A percentile compares a stretch with the other conserved stretches of the same genome.
Evolutionary conservation across 169 alveolate species (phyloP).

Genomic region (Amoebophrya sp.): DNA sequence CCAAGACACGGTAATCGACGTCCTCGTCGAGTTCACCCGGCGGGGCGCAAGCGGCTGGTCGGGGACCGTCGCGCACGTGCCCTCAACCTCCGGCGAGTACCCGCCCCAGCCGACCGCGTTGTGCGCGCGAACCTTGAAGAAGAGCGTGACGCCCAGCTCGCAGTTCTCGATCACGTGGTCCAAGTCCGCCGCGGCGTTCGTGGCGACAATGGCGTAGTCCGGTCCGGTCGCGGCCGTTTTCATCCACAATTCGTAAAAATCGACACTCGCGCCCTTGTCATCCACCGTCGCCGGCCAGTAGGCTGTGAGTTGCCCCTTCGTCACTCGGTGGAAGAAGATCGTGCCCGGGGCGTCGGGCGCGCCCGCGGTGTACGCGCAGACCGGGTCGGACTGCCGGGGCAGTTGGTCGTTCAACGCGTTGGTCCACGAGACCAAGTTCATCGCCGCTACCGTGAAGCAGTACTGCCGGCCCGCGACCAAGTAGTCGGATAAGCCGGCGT

Average conservation of each 20-base stretch:
- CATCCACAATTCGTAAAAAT: constrained; percentile 33
- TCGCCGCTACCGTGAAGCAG: constrained; percentile 33
- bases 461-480: constrained; percentile 31
- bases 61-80: constrained; percentile 30
- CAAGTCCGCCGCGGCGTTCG: constrained; percentile 17
- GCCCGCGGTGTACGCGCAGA: constrained; percentile 32
- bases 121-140: constrained; percentile 35
- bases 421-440: constrained; percentile 22
- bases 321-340: not conserved
- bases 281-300: constrained; percentile 35
- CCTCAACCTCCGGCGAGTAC: constrained; percentile 17
- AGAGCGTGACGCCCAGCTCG: constrained; percentile 20
- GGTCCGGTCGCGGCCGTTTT: constrained; percentile 21
- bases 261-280: constrained; percentile 6
- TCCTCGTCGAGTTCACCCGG: constrained; percentile 28
- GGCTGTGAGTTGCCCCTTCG: not conserved
- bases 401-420: not conserved
- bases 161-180: constrained; percentile 26
- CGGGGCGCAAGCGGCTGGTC: not conserved
- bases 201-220: not conserved
- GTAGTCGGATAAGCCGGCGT: not conserved
- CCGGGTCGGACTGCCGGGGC: constrained; percentile 11
- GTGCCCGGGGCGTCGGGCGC: constrained; percentile 23
- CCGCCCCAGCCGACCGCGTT: constrained; percentile 27
- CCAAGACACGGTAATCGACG: not conserved